These are phyloP conservation scores for Linnemannia schmuckeri DNA, from an alignment of 192 early-diverging fungal genomes.

Conservation along the genomic window DNA sequence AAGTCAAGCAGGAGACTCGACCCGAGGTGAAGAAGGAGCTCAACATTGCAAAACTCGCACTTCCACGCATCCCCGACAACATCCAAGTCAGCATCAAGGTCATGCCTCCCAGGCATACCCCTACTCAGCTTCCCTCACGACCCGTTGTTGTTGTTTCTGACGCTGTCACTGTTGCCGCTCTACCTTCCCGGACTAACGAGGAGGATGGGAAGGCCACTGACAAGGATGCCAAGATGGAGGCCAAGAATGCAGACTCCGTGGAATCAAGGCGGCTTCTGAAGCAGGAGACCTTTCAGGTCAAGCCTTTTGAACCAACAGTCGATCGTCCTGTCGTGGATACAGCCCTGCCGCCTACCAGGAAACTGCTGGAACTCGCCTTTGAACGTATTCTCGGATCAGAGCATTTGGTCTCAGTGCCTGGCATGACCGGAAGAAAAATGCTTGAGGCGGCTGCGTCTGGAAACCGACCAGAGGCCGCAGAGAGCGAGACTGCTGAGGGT, in stretches of 20 bases:
- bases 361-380: constrained; percentile 40
- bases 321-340: constrained; percentile 12
- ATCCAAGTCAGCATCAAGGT: constrained; percentile 28
- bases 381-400: constrained; percentile 46
- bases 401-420: constrained; percentile 39
- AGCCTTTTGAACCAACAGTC: constrained; percentile 36
- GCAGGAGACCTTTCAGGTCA: constrained; percentile 43
- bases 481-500: background rate
- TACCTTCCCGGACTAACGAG: background rate
- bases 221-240: constrained; percentile 24
- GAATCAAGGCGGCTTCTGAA: constrained; percentile 29
- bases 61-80: constrained; percentile 29
- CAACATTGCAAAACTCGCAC: constrained; percentile 34
- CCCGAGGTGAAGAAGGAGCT: constrained; percentile 34
- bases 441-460: constrained; percentile 35
- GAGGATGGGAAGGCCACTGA: constrained; percentile 8
- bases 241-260: constrained; percentile 5
- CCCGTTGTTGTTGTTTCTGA: constrained; percentile 41
- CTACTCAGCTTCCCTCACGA: constrained; percentile 27
- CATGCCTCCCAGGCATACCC: constrained; percentile 36
- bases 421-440: constrained; percentile 40
- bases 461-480: background rate
- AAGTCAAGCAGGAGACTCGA: constrained; percentile 14
- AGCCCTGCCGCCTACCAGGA: background rate
- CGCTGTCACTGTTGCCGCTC: constrained; percentile 8